Percentiles rank a stretch among this genome's conserved stretches.
Conservation (phyloP, 1,139 yeast species). For the Pichia sorboxylosa region DNA sequence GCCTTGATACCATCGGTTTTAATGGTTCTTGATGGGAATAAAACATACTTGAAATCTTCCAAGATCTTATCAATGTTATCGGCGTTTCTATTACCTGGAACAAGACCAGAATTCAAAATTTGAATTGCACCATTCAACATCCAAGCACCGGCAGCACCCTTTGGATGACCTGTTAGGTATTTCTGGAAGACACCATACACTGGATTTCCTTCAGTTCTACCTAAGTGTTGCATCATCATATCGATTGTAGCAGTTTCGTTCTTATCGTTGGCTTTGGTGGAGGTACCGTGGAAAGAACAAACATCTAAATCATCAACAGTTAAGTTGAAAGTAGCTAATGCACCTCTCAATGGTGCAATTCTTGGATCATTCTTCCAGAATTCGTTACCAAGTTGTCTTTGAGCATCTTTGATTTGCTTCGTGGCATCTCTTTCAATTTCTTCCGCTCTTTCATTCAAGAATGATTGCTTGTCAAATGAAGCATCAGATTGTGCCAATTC, state of each 20-base stretch:
- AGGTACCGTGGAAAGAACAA: slow-evolving; percentile 99
- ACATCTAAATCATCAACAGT: slow-evolving; percentile 92
- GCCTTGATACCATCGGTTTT: slow-evolving; percentile 98
- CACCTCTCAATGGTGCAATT: slow-evolving; percentile 94
- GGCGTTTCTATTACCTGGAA: slow-evolving; percentile 98
- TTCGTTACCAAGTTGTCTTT: slow-evolving; percentile 90
- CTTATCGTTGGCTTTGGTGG: slow-evolving; percentile 96
- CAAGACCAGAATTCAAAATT: slow-evolving; percentile 81
- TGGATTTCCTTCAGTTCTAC: slow-evolving; percentile 96
- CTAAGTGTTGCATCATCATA: slow-evolving; percentile 87
- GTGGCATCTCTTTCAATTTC: slow-evolving; percentile 79
- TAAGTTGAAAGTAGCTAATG: slow-evolving; percentile 85
- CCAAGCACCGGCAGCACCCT: slow-evolving; percentile 99
- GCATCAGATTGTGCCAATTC: slow-evolving; percentile 35
- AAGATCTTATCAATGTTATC: slow-evolving; percentile 82
- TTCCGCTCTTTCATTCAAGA: slow-evolving; percentile 73
- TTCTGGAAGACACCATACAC: slow-evolving; percentile 97
- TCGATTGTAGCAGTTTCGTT: slow-evolving; percentile 89
- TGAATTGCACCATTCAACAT: slow-evolving; percentile 98
- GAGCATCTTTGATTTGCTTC: slow-evolving; percentile 80
- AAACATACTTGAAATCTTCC: slow-evolving; percentile 75
- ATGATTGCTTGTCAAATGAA: slow-evolving; percentile 32
- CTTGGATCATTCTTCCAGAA: slow-evolving; percentile 86
- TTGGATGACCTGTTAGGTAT: slow-evolving; percentile 98
- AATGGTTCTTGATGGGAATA: slow-evolving; percentile 88